Conservation (phyloP, 306 rosid species). For the Gleditsia sinensis region DNA sequence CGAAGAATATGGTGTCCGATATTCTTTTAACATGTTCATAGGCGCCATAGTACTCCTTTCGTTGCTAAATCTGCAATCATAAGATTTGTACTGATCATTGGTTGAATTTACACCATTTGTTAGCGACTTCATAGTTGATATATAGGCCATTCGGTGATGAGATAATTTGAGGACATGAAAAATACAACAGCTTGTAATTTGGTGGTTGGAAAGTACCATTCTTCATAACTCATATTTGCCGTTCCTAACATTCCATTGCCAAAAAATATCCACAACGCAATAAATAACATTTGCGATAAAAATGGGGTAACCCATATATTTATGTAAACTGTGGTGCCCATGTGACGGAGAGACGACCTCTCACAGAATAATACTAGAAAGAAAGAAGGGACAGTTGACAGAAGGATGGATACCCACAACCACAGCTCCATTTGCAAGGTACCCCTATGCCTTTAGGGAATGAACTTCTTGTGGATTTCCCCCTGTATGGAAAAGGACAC, state of each 20-base stretch:
- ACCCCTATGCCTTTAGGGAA: too few relatives aligned
- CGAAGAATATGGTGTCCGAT: too few relatives aligned
- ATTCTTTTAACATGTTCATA: too few relatives aligned
- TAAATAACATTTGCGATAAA: not conserved
- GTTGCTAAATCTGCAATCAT: too few relatives aligned
- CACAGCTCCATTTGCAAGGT: not conserved
- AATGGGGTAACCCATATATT: not conserved
- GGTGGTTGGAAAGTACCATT: not conserved
- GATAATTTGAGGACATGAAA: not conserved
- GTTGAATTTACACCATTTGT: not conserved
- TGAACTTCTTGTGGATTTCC: not conserved
- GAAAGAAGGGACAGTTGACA: constrained; percentile 25
- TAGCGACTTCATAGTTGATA: not conserved
- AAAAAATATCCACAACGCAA: not conserved
- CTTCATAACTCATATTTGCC: not conserved
- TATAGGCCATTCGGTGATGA: too few relatives aligned
- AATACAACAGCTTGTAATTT: not conserved
- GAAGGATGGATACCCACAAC: not conserved
- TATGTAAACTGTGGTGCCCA: not conserved
- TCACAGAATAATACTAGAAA: not conserved
- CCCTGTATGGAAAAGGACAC: too few relatives aligned
- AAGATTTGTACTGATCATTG: not conserved
- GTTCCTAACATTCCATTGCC: not conserved
- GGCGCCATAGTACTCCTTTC: too few relatives aligned
- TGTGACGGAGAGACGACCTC: constrained; percentile 21